Conservation (phyloP, 75 land plant species). For the Azolla pinnata region DNA sequence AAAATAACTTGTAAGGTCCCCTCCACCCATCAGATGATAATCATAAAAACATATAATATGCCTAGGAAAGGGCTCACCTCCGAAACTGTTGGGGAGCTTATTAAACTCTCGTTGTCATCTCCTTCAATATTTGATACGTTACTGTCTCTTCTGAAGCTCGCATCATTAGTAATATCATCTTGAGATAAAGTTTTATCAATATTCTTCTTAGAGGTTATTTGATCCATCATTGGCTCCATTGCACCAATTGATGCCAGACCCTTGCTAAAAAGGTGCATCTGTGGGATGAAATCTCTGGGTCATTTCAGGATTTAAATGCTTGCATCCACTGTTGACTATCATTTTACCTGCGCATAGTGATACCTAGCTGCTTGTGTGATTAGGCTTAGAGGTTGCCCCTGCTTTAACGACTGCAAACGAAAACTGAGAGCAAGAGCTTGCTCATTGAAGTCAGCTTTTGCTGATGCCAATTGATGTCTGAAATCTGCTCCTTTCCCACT, state of each 20-base stretch:
- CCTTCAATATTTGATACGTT: background rate
- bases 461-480: constrained; percentile 41
- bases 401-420: constrained; percentile 72
- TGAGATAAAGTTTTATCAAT: constrained; percentile 38
- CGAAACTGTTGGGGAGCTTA: constrained; percentile 4
- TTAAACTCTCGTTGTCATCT: constrained; percentile 6
- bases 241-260: constrained; percentile 62
- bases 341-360: constrained; percentile 74
- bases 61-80: background rate
- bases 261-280: constrained; percentile 67
- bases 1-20: too few relatives aligned
- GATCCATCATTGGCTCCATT: constrained; percentile 56
- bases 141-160: background rate
- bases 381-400: constrained; percentile 73
- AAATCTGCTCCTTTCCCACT: constrained; percentile 37
- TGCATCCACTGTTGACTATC: background rate
- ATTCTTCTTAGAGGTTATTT: constrained; percentile 48
- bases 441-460: constrained; percentile 64
- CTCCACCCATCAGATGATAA: too few relatives aligned
- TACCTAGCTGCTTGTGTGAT: constrained; percentile 85
- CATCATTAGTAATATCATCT: constrained; percentile 4
- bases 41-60: too few relatives aligned
- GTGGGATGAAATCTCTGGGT: too few relatives aligned
- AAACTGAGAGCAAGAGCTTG: constrained; percentile 51
- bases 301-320: background rate